Conservation (phyloP, 1,284 basidiomycete genomes). For the Chalciporus sp. region DNA sequence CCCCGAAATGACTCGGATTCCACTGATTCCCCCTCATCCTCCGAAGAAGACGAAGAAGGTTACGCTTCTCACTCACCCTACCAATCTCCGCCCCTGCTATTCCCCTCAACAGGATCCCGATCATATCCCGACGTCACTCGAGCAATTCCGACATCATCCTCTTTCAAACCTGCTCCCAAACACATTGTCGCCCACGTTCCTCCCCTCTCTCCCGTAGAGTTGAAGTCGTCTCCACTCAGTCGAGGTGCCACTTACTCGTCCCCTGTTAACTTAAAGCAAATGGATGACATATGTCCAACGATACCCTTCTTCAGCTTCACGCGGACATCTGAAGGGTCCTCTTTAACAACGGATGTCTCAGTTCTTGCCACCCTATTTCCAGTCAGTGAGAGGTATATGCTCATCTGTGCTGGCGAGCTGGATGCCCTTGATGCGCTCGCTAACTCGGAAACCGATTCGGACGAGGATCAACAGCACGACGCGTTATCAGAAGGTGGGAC, state of each 20-base stretch:
- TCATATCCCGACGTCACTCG: slow-evolving; percentile 46
- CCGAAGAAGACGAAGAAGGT: slow-evolving; percentile 48
- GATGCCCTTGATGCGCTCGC: slow-evolving; percentile 53
- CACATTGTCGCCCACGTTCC: slow-evolving; percentile 33
- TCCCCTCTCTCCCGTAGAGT: slow-evolving; percentile 26
- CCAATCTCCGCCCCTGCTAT: slow-evolving; percentile 36
- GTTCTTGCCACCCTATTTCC: slow-evolving; percentile 68
- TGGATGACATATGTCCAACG: slow-evolving; percentile 15
- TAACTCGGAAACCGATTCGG: slow-evolving; percentile 34
- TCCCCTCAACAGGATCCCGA: slow-evolving; percentile 39
- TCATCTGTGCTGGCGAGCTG: slow-evolving; percentile 69
- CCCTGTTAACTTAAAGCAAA: slow-evolving; percentile 11
- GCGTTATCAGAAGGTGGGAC: slow-evolving; percentile 37
- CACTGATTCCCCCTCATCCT: slow-evolving; percentile 31
- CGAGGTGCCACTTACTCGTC: slow-evolving; percentile 12
- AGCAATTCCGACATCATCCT: slow-evolving; percentile 26
- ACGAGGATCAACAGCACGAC: slow-evolving; percentile 37
- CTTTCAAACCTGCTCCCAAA: slow-evolving; percentile 40
- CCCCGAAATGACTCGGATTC: slow-evolving; percentile 27
- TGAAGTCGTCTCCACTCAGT: slow-evolving; percentile 8
- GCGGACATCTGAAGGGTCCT: slow-evolving; percentile 73
- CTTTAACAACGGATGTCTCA: slow-evolving; percentile 65
- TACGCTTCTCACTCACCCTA: slow-evolving; percentile 59
- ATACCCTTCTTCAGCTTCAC: slow-evolving; percentile 79
- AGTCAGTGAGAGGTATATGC: slow-evolving; percentile 67